phyloP scores from a whole-genome alignment of 331 rosid species.

The Quercus phellos region DNA sequence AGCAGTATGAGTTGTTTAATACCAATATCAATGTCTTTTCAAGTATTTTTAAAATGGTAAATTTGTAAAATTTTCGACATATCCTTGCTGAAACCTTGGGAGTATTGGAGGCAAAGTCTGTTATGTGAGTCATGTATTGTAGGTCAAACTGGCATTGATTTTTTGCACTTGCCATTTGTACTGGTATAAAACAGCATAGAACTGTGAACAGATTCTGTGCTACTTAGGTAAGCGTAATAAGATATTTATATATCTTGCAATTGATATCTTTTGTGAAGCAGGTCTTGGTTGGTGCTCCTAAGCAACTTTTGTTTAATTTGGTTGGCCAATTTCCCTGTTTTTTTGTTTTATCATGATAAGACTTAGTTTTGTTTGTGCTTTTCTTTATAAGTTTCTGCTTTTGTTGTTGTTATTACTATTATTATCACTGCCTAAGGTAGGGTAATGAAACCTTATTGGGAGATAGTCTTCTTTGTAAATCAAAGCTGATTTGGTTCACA shows the following conservation, averaged over 20 bases:
- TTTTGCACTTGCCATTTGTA: background rate
- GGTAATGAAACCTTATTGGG: background rate
- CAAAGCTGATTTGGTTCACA: background rate
- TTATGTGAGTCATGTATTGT: background rate
- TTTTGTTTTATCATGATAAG: background rate
- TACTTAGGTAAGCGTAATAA: background rate
- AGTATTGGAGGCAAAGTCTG: no score
- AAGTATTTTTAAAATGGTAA: background rate
- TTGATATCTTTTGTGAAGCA: background rate
- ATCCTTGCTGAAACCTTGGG: background rate
- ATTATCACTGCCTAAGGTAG: background rate
- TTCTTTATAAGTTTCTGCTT: background rate
- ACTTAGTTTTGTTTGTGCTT: no score
- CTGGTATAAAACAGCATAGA: background rate
- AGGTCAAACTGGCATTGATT: background rate
- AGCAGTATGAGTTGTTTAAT: background rate
- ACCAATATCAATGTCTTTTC: background rate
- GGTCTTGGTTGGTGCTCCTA: background rate
- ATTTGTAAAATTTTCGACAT: background rate
- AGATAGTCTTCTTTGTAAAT: background rate
- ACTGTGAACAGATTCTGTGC: background rate
- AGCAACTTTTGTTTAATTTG: background rate
- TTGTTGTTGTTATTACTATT: background rate
- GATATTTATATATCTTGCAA: background rate
- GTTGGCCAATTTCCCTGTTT: background rate